Conservation (phyloP, 352 stramenopile genomes). For the Phytophthora meadii region DNA sequence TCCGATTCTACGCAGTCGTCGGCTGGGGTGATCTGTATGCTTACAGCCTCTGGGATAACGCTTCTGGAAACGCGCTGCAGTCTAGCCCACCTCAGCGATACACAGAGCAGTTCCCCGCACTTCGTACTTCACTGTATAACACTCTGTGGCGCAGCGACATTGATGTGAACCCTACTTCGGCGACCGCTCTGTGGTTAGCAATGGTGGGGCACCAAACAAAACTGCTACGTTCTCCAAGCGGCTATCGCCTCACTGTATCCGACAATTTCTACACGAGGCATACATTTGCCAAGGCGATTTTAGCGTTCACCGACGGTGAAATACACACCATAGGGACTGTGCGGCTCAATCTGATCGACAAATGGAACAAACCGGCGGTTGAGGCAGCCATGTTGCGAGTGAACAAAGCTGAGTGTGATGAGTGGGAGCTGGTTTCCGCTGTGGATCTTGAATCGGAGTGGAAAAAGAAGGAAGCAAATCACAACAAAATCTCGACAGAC, state of each 20-base stretch:
- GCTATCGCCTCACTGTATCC: neutral
- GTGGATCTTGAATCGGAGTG: neutral
- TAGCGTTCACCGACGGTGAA: neutral
- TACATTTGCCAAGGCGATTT: neutral
- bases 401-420: no score
- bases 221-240: neutral
- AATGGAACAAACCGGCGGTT: neutral
- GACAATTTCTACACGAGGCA: conserved; percentile 21
- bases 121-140: neutral
- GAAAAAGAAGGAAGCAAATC: neutral
- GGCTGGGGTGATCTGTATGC: neutral
- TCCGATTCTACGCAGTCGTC: conserved; percentile 7
- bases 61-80: neutral
- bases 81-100: neutral
- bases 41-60: conserved; percentile 14
- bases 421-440: neutral
- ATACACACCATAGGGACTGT: neutral
- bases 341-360: neutral
- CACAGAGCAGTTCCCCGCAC: neutral
- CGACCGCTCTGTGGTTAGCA: conserved; percentile 12
- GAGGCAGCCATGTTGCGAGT: neutral
- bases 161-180: no score
- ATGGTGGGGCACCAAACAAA: conserved; percentile 11
- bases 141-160: neutral
- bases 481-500: neutral